Base-by-base conservation (phyloP, 2,329 filamentous ascomycete species). In the Colletotrichum aenigma region DNA sequence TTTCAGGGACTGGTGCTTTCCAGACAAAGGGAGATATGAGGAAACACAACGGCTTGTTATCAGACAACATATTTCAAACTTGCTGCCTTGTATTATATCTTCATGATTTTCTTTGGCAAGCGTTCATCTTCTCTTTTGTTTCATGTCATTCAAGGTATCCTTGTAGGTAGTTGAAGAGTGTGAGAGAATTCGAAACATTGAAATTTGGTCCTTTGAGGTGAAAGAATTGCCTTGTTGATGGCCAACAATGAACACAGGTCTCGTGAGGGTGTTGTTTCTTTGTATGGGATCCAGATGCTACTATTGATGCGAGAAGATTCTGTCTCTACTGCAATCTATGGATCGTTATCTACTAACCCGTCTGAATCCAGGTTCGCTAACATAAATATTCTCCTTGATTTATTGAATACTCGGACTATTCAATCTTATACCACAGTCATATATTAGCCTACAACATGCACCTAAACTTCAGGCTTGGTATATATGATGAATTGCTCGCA, bases 391-490 rank as follows among this genome's bases (percentile, higher is more conserved):
- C 18, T 21, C 9, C 18, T 48, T 48, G 9, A 1, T 48, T 18
- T n/a, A 1, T 43, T 10, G 6, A 21, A 7, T n/a, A 21, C n/a
- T 52, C n/a, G n/a, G 7, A n/a, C 10, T 13, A 52, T 7, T n/a
- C n/a, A 21, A n/a, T 13, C 12, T 21, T 52, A 21, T 21, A 21
- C 10, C 12, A 21, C n/a, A 21, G 10, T 4, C 10, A 13, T 6
- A 13, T 12, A 1, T 3, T 21, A 52, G 43, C 6, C 1, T 48
- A 43, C 10, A 3, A 21, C 43, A 43, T 18, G 9, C 9, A n/a
- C 2, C 6, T 1, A 21, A 21, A 52, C 1, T 52, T 52, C 43
- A 7, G 12, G n/a, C 43, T 52, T 1, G 3, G 0, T 2, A 21
- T 52, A 7, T 21, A 21, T 13, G 10, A 52, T 2, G 43, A 1